A percentile compares a stretch with the other conserved stretches of the same genome.
These are phyloP conservation scores for Carpinus viminea DNA, from an alignment of 306 rosid species.

Conservation along the genomic window DNA sequence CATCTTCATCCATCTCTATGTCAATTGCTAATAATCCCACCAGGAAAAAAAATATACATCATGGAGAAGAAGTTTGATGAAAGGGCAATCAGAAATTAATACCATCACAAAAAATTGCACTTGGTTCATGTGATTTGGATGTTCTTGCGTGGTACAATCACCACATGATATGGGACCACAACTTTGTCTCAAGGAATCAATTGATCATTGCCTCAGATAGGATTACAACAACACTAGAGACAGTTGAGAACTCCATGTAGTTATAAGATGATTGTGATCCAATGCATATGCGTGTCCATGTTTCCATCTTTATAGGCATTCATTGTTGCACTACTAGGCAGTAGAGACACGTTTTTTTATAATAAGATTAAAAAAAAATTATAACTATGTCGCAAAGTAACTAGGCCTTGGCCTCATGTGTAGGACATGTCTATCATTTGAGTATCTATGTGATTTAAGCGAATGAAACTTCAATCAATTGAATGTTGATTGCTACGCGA, in stretches of 20 bases:
- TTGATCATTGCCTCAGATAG: background rate
- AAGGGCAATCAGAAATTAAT: background rate
- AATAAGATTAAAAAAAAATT: background rate
- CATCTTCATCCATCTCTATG: constrained; percentile 10
- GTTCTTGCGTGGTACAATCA: background rate
- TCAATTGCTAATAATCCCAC: background rate
- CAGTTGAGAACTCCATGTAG: background rate
- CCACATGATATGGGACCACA: background rate
- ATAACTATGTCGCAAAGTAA: background rate
- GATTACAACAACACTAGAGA: background rate
- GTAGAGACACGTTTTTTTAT: background rate
- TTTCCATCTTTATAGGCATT: background rate
- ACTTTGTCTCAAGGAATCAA: background rate
- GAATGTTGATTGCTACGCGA: background rate
- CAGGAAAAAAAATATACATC: background rate
- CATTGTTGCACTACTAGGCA: background rate
- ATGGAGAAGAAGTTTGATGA: background rate
- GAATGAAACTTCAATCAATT: background rate
- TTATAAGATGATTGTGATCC: background rate
- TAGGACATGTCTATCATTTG: background rate
- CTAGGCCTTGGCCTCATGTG: background rate
- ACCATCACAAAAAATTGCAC: background rate
- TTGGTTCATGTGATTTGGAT: background rate
- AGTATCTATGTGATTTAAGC: background rate
- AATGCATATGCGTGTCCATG: background rate